A percentile compares a stretch with the other conserved stretches of the same genome.
Conservation (phyloP, 2,329 filamentous ascomycete species). For the Tricladium varicosporioides region DNA sequence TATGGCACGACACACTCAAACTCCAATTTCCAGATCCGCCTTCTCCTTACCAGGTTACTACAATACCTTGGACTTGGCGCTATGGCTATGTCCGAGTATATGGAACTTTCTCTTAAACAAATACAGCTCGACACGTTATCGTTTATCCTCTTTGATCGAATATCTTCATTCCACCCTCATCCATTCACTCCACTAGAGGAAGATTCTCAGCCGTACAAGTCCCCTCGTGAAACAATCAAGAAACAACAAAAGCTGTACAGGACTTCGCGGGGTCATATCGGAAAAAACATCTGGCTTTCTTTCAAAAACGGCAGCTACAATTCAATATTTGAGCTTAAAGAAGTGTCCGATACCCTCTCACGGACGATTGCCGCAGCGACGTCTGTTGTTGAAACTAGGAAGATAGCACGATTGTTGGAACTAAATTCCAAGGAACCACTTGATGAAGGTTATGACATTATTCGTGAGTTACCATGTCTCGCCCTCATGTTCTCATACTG, state of each 20-base stretch:
- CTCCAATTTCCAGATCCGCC: slow-evolving; percentile 39
- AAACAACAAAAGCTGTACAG: slow-evolving; percentile 31
- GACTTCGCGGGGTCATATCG: slow-evolving; percentile 25
- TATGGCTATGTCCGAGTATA: slow-evolving; percentile 37
- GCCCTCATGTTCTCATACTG: background rate
- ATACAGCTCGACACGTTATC: slow-evolving; percentile 41
- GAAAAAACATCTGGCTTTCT: slow-evolving; percentile 30
- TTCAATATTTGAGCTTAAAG: slow-evolving; percentile 32
- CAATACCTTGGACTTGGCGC: slow-evolving; percentile 37
- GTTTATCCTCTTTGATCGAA: slow-evolving; percentile 38
- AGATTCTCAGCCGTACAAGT: slow-evolving; percentile 13
- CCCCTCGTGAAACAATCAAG: slow-evolving; percentile 26
- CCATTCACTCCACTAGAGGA: slow-evolving; percentile 23
- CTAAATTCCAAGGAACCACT: slow-evolving; percentile 9
- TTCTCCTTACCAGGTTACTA: slow-evolving; percentile 39
- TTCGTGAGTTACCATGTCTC: slow-evolving; percentile 26
- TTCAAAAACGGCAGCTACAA: slow-evolving; percentile 35
- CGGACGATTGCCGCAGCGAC: slow-evolving; percentile 26
- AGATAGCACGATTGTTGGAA: slow-evolving; percentile 28
- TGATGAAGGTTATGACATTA: slow-evolving; percentile 26
- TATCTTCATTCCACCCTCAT: slow-evolving; percentile 39
- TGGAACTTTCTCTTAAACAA: slow-evolving; percentile 38
- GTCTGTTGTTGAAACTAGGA: slow-evolving; percentile 30
- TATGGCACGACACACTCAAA: slow-evolving; percentile 34
- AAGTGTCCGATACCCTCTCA: slow-evolving; percentile 28